Evolutionary conservation across 192 early-diverging fungal species (phyloP), one percentile per base, ranked within the genome.

Genomic region (Backusella sp.): DNA sequence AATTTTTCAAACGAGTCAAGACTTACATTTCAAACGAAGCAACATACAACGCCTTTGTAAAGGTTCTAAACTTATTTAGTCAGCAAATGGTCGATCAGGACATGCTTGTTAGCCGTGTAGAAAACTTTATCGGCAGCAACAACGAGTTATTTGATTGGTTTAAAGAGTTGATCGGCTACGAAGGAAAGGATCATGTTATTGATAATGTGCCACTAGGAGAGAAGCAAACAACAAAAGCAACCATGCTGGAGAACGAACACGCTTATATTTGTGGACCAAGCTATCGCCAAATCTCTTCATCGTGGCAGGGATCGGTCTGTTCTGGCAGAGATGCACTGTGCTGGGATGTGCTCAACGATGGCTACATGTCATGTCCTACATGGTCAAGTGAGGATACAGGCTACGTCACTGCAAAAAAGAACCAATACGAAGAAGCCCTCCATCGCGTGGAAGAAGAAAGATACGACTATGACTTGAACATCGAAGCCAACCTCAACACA

Each of bases 11-110:
- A 68, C 90, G 91, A 21, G 93, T 92, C 77, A 97, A 96, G 79
- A 86, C 87, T 46, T 88, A 89, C 77, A 94, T 99, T 46, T 90
- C 90, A 3, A 93, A 94, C 84, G 95, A 95, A 72, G 83, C 86
- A 14, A 92, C 92, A 0, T 99, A 97, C 83, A 93, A 92, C 82
- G 97, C 98, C 78, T 99, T 99, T 81, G 86, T 99, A 53, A 98
- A 97, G 80, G 86, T 99, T 2, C 82, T 99, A 6, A 97, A 97
- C 65, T 81, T 98, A 46, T 98, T 94, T 85, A 96, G 91, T 77
- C 95, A 98, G 80, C 93, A 97, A 83, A 92, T 98, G 34, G 88
- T 99, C 70, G 96, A 98, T 69, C 87, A 92, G 15, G 92, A 93
- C 74, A 87, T 91, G 5, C 85, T 98, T n/a, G 91, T 97, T 9